A percentile compares a stretch with the other conserved stretches of the same genome.
Evolutionary conservation across 2,329 filamentous ascomycete genomes (phyloP).

Genomic region (Scedosporium minutisporum): DNA sequence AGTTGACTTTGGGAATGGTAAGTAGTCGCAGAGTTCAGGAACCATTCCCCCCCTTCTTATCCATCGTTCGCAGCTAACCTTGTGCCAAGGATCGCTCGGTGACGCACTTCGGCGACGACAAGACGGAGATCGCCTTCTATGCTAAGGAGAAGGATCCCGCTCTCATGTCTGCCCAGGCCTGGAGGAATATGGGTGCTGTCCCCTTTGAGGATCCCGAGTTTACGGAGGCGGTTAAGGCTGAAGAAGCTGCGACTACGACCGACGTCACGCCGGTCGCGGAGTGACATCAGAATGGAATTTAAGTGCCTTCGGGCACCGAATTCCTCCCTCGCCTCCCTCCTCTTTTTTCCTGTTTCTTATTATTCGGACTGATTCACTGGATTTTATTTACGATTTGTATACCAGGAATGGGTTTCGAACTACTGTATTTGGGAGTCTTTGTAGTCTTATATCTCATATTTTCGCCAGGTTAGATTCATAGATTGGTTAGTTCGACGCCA

Average conservation of each 20-base stretch:
- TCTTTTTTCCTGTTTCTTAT: not conserved
- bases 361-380: no score
- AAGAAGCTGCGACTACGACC: not conserved
- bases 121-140: conserved; percentile 31
- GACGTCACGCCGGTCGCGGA: not conserved
- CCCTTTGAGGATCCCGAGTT: conserved; percentile 29
- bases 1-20: conserved; percentile 44
- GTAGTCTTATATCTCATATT: no score
- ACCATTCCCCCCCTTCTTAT: no score
- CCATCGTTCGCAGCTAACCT: not conserved
- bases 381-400: no score
- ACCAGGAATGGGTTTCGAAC: no score
- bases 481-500: no score
- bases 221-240: not conserved
- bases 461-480: no score
- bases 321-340: not conserved
- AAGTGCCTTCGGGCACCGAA: not conserved
- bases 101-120: conserved; percentile 31
- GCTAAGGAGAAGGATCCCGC: conserved; percentile 31
- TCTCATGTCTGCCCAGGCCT: conserved; percentile 31
- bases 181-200: conserved; percentile 32
- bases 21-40: conserved; percentile 12
- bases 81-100: conserved; percentile 32
- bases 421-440: no score
- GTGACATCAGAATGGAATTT: not conserved